Conservation (phyloP, 1,139 yeast species). For the Pichia cactophila region DNA sequence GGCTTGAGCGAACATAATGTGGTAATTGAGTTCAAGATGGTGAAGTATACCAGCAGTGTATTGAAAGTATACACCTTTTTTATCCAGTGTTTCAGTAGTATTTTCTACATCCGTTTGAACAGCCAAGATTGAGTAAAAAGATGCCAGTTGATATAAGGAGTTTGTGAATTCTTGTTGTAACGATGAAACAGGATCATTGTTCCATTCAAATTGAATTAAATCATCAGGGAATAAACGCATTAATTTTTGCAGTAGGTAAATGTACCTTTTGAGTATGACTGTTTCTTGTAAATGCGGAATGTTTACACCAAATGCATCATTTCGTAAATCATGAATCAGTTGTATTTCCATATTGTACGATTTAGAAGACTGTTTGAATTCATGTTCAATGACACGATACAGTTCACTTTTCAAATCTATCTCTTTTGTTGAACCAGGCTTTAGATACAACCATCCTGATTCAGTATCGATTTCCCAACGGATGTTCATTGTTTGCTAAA, state of each 20-base stretch:
- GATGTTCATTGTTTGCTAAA: neutral
- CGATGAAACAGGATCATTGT: slow-evolving; percentile 27
- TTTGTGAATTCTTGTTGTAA: slow-evolving; percentile 54
- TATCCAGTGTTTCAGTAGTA: slow-evolving; percentile 38
- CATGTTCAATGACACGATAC: neutral
- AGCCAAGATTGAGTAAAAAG: slow-evolving; percentile 54
- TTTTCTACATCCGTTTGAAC: slow-evolving; percentile 2
- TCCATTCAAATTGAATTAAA: slow-evolving; percentile 58
- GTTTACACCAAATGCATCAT: neutral
- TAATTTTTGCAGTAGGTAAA: slow-evolving; percentile 13
- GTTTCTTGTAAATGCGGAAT: neutral
- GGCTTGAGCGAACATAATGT: slow-evolving; percentile 64
- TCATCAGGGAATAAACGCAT: slow-evolving; percentile 37
- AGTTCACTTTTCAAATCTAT: neutral
- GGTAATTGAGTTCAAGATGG: slow-evolving; percentile 5
- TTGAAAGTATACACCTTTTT: slow-evolving; percentile 59
- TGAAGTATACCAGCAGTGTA: slow-evolving; percentile 61
- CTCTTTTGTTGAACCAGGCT: neutral
- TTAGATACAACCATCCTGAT: neutral
- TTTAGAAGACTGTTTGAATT: slow-evolving; percentile 1
- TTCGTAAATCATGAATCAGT: slow-evolving; percentile 1
- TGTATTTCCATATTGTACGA: slow-evolving; percentile 1
- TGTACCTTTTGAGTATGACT: slow-evolving; percentile 10
- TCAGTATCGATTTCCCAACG: neutral
- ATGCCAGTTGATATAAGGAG: slow-evolving; percentile 61